phyloP scores from a whole-genome alignment of 257 asterid species.

The Solanum tarapatanum region DNA sequence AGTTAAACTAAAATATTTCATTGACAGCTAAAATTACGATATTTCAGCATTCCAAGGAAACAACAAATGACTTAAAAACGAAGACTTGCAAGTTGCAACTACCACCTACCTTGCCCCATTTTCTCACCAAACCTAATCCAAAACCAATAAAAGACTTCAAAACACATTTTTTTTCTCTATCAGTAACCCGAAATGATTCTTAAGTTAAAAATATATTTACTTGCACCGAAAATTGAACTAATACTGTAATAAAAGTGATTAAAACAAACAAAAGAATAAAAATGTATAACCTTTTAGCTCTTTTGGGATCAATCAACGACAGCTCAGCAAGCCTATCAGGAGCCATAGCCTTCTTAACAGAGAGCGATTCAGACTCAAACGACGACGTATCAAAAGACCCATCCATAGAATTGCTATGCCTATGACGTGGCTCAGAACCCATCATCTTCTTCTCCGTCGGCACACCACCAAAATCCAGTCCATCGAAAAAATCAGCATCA shows the following conservation, averaged over 20 bases:
- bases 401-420: slow-evolving; percentile 80
- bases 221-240: background rate
- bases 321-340: slow-evolving; percentile 76
- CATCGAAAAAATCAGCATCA: slow-evolving; percentile 80
- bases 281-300: slow-evolving; percentile 72
- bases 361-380: slow-evolving; percentile 34
- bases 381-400: slow-evolving; percentile 53
- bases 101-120: background rate
- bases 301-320: slow-evolving; percentile 76
- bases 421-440: slow-evolving; percentile 35
- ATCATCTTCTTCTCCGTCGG: slow-evolving; percentile 8
- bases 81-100: background rate
- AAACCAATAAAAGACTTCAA: background rate
- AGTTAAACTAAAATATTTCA: background rate
- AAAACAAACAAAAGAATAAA: background rate
- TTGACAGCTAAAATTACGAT: background rate
- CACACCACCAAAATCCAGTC: slow-evolving; percentile 41
- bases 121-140: background rate
- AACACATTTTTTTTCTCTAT: background rate
- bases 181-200: background rate
- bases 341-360: slow-evolving; percentile 53
- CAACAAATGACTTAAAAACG: background rate
- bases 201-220: background rate
- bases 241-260: background rate
- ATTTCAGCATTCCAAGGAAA: background rate